A percentile compares a stretch with the other conserved stretches of the same genome.
Conservation (phyloP, 768 basidiomycete genomes). For the Paxillus ammoniavirescens region DNA sequence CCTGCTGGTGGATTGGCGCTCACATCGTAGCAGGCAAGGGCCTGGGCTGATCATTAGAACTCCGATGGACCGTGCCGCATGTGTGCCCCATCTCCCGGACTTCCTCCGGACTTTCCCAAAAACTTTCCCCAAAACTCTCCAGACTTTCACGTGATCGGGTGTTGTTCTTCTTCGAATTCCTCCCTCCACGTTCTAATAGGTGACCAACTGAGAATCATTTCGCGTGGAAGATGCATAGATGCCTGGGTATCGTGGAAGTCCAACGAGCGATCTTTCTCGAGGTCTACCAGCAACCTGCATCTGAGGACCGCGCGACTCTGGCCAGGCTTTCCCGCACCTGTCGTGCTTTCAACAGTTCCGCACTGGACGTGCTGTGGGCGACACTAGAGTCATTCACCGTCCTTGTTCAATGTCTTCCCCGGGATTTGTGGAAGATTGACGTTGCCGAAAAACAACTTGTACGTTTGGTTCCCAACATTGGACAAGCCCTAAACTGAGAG, state of each 20-base stretch:
- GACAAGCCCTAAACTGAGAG: constrained; percentile 4
- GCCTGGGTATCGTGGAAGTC: constrained; percentile 27
- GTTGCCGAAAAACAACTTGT: constrained; percentile 7
- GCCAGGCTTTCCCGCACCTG: constrained; percentile 28
- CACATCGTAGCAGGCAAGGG: no score
- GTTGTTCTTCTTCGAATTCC: no score
- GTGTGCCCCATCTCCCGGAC: no score
- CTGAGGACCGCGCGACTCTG: neutral
- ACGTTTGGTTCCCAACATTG: neutral
- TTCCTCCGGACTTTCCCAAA: no score
- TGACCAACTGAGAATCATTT: no score
- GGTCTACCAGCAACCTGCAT: neutral
- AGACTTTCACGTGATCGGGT: no score
- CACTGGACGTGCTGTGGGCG: constrained; percentile 27
- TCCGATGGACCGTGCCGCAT: no score
- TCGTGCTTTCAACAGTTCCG: constrained; percentile 16
- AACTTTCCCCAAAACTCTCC: no score
- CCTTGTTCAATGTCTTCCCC: constrained; percentile 26
- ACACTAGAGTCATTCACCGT: constrained; percentile 17
- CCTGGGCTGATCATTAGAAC: no score
- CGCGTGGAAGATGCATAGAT: constrained; percentile 18
- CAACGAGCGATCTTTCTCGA: constrained; percentile 23
- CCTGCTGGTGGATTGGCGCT: no score
- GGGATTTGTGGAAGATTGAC: constrained; percentile 25
- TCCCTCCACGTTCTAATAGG: no score